Evolutionary conservation across 805 yeast genomes (phyloP).

Genomic region (Candida andamanensis): DNA sequence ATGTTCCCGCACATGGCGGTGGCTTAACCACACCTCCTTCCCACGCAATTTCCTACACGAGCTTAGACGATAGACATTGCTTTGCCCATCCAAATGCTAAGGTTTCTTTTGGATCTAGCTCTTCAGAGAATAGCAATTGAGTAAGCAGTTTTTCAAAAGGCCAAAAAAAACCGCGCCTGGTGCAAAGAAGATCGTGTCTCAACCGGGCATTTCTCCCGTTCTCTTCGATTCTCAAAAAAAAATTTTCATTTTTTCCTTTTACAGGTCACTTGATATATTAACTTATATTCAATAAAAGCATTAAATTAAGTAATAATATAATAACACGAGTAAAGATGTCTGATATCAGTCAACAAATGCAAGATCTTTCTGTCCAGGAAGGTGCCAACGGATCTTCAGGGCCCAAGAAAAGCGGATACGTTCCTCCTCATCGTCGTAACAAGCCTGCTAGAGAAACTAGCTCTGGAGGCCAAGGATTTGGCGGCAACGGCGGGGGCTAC

Average conservation of each 20-base stretch:
- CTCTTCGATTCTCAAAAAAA: too few relatives aligned
- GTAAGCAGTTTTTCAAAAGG: too few relatives aligned
- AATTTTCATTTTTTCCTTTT: too few relatives aligned
- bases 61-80: constrained; percentile 33
- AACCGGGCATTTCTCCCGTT: too few relatives aligned
- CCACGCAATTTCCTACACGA: constrained; percentile 13
- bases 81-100: constrained; percentile 42
- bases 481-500: constrained; percentile 17
- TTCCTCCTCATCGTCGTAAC: constrained; percentile 48
- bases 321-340: constrained; percentile 40
- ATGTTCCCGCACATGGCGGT: constrained; percentile 23
- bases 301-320: too few relatives aligned
- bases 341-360: constrained; percentile 53
- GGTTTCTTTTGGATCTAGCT: constrained; percentile 16
- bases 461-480: constrained; percentile 9
- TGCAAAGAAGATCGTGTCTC: too few relatives aligned
- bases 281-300: constrained; percentile 9
- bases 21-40: constrained; percentile 29
- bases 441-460: constrained; percentile 11
- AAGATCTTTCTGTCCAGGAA: constrained; percentile 48
- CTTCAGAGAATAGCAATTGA: constrained; percentile 4
- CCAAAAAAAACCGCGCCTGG: too few relatives aligned
- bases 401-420: constrained; percentile 33
- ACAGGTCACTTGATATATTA: constrained; percentile 9
- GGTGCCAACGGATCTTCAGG: constrained; percentile 11